Percentiles rank a stretch among this genome's conserved stretches.
Conservation (phyloP, 345 rosid genomes). For the Iberis pinnata region DNA sequence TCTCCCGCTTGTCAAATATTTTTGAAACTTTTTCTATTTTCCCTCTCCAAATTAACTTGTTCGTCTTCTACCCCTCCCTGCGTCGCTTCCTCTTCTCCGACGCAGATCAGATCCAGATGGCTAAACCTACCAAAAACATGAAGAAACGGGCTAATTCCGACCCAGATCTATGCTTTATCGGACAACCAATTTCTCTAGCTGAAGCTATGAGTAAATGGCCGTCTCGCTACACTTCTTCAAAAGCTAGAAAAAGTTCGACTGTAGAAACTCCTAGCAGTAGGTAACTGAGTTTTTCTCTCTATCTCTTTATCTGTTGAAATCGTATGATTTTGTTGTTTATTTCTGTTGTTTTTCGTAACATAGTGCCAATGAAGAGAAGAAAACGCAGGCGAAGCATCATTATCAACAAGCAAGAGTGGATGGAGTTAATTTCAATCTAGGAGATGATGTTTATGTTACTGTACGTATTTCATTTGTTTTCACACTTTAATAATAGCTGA, state of each 20-base stretch:
- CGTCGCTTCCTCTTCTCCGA: neutral
- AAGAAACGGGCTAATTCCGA: constrained; percentile 13
- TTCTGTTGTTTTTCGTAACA: neutral
- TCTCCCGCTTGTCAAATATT: neutral
- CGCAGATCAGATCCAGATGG: neutral
- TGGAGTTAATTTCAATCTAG: constrained; percentile 24
- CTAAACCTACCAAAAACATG: neutral
- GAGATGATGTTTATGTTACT: constrained; percentile 32
- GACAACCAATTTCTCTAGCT: constrained; percentile 17
- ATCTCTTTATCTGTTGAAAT: neutral
- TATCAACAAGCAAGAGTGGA: constrained; percentile 29
- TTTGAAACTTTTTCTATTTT: neutral
- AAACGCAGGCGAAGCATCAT: constrained; percentile 27
- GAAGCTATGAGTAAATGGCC: constrained; percentile 37
- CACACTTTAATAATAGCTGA: no score
- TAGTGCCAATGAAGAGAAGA: constrained; percentile 10
- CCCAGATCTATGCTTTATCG: constrained; percentile 18
- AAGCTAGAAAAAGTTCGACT: neutral
- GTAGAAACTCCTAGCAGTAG: neutral
- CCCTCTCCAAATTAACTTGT: no score
- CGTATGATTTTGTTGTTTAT: neutral
- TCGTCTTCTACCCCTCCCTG: neutral
- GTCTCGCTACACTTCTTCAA: constrained; percentile 11
- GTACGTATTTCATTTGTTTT: constrained; percentile 3
- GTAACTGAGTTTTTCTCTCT: neutral